Base-by-base conservation (phyloP, 106 monocot species). In the Ottelia alismoides region DNA sequence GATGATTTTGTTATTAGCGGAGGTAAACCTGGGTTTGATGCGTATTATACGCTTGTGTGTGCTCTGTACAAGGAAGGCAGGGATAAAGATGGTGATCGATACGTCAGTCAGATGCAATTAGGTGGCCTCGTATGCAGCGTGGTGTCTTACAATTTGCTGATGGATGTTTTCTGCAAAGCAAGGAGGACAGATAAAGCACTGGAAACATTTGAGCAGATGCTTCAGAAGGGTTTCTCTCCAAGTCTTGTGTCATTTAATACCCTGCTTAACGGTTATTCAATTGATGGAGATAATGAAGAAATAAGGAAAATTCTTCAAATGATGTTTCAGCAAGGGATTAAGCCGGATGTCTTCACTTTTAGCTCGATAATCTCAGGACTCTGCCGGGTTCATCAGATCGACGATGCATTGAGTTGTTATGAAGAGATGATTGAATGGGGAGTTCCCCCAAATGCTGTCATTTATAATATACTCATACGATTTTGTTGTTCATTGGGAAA, bases 241-340 rank as follows among this genome's bases (percentile, higher is more conserved):
- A 85, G 74, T 46, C 45, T 96, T 4, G 65, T 82, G n/a, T 74
- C 96, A 2, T 96, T 76, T 65, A 96, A 96, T 64, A 96, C 82
- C 2, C 63, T 96, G 16, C 76, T 89, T 23, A 63, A 54, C 56
- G 81, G 96, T 2, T 68, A 82, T 70, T 84, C 85, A 18, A 84
- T 49, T 31, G 31, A 45, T 16, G 81, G 81, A 18, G 61, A 85
- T 30, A 68, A 72, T 29, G 58, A 72, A 25, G 63, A 66, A 60
- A 63, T 72, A 46, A 73, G 66, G n/a, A 61, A 78, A 61, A 29
- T 85, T 66, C 59, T 96, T 54, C 81, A 82, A 68, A 88, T 78
- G 80, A 77, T 94, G 29, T 49, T 96, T 25, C 65, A 71, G 27
- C 68, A 76, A 47, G 81, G 78, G 16, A 74, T 84, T 40, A 88